phyloP scores from a whole-genome alignment of 345 rosid species.

The Syzygium aromaticum region DNA sequence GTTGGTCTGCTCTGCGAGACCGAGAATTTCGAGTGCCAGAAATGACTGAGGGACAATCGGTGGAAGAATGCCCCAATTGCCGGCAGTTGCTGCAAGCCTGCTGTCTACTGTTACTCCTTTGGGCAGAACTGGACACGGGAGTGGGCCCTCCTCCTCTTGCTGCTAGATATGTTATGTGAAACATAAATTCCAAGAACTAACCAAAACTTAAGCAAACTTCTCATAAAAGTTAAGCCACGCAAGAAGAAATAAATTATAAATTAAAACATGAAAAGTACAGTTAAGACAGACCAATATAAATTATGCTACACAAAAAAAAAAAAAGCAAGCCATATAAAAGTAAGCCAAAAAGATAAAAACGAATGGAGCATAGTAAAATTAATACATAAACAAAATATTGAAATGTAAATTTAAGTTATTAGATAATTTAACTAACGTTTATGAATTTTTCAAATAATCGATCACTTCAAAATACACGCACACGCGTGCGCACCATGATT shows the following conservation, averaged over 20 bases:
- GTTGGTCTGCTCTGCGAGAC: conserved; percentile 27
- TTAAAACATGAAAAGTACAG: neutral
- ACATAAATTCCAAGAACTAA: neutral
- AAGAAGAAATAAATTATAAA: neutral
- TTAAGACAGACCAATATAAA: neutral
- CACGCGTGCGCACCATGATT: neutral
- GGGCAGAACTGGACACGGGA: conserved; percentile 37
- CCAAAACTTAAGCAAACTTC: neutral
- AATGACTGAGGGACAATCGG: conserved; percentile 53
- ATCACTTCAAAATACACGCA: neutral
- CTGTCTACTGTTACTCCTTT: conserved; percentile 45
- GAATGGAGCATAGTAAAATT: neutral
- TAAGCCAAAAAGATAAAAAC: neutral
- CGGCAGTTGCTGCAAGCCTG: conserved; percentile 58
- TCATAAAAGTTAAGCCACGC: neutral
- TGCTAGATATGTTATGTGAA: conserved; percentile 7
- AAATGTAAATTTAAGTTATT: neutral
- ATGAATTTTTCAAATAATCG: neutral
- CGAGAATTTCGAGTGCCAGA: conserved; percentile 39
- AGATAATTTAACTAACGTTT: neutral
- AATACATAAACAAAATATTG: neutral
- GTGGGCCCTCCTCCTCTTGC: conserved; percentile 54
- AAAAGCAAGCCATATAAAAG: neutral
- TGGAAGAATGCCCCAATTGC: conserved; percentile 71
- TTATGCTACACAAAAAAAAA: neutral